Percentiles rank a stretch among this genome's conserved stretches.
phyloP scores from a whole-genome alignment of 495 filamentous ascomycete species.

The Clohesyomyces aquaticus region DNA sequence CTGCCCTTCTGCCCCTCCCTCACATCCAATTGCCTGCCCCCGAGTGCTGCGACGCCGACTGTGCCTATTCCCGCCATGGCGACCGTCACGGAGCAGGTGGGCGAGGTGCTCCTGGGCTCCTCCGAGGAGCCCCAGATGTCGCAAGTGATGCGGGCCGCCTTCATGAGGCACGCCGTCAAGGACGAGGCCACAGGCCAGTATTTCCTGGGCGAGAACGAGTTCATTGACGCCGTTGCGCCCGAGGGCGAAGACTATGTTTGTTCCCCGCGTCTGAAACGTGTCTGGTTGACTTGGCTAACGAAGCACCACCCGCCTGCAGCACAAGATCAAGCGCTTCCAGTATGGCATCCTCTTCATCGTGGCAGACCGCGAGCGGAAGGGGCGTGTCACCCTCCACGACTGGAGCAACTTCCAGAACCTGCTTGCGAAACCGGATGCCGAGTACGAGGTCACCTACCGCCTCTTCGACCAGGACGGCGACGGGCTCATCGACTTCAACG shows the following conservation, averaged over 20 bases:
- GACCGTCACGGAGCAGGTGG: constrained; percentile 45
- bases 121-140: constrained; percentile 62
- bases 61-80: constrained; percentile 31
- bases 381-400: constrained; percentile 76
- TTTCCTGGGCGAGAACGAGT: constrained; percentile 80
- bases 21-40: constrained; percentile 16
- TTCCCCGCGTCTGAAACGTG: constrained; percentile 32
- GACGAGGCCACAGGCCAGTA: constrained; percentile 75
- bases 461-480: constrained; percentile 85
- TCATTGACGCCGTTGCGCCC: constrained; percentile 88
- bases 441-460: constrained; percentile 98
- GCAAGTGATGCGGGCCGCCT: constrained; percentile 68
- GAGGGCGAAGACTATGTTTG: constrained; percentile 87
- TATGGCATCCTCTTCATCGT: constrained; percentile 90
- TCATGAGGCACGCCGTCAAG: constrained; percentile 75
- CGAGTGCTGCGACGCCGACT: neutral
- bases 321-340: constrained; percentile 95
- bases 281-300: constrained; percentile 12
- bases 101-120: constrained; percentile 48
- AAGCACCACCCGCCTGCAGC: constrained; percentile 58
- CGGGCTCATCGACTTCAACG: constrained; percentile 82
- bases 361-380: constrained; percentile 74
- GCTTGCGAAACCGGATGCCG: constrained; percentile 89
- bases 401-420: constrained; percentile 94
- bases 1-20: constrained; percentile 2